Base-by-base conservation (phyloP, 2,329 filamentous ascomycete species). In the Metarhizium anisopliae region DNA sequence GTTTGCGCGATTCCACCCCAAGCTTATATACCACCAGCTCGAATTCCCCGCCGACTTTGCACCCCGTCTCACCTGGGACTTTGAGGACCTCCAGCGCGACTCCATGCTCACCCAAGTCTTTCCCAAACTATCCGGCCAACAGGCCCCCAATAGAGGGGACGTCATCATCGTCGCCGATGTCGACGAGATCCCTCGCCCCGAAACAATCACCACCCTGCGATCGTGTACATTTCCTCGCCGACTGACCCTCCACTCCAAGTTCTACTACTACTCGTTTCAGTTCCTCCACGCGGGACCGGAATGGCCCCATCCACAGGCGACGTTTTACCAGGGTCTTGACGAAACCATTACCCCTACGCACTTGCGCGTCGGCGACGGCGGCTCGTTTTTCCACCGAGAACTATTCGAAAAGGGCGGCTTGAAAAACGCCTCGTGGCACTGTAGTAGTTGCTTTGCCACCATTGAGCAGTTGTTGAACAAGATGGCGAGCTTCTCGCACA, bases 251-350 rank as follows among this genome's bases (percentile, higher is more conserved):
- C 66, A 70, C 53, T 78, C 74, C 58, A 70, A 71, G 32, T 80
- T 82, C 62, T 82, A 80, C 68, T 81, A 82, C 63, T 83, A 83
- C 67, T 77, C 74, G 57, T 83, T 80, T 65, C 78, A 83, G 63
- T 81, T 75, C 65, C 70, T 77, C 2, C 68, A 70, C 53, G 53
- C 54, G 1, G 69, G 69, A 0, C 59, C 65, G 0, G 68, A 71
- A 38, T 85, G 82, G 81, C 66, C 70, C 7, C 81, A 84, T 55
- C 82, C 83, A 0, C 80, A 85, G 64, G 83, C 81, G 2, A 85
- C 82, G 2, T 75, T 74, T 55, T 85, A 77, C 64, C 60, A 62
- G 50, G 69, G 62, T 3, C 16, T 7, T 56, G 61, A 51, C n/a
- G 55, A 62, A 18, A 85, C 83, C 6, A 69, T 85, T 50, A 66